These are phyloP conservation scores for Aspergillus japonicus DNA, from an alignment of 2,329 filamentous ascomycete genomes.

Conservation along the genomic window DNA sequence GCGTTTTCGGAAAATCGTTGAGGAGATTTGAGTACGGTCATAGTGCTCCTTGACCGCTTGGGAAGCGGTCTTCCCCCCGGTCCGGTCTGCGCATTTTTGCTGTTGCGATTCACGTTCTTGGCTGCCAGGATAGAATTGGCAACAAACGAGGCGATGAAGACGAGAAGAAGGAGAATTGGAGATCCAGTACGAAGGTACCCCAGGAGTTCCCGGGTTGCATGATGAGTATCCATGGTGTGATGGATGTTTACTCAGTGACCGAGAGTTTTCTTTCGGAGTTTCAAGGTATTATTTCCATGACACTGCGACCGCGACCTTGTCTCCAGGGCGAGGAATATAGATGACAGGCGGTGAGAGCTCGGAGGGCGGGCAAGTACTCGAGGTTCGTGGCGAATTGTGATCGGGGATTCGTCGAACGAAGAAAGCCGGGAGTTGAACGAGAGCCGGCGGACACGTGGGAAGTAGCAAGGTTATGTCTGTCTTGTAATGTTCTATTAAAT, in stretches of 20 bases:
- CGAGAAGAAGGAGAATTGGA: conserved; percentile 62
- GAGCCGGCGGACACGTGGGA: conserved; percentile 20
- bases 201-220: conserved; percentile 45
- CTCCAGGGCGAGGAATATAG: conserved; percentile 8
- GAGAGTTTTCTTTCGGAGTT: conserved; percentile 20
- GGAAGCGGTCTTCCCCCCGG: conserved; percentile 87
- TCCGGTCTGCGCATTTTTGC: conserved; percentile 59
- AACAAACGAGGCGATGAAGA: conserved; percentile 65
- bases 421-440: conserved; percentile 9
- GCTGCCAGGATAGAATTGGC: conserved; percentile 58
- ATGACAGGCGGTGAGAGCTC: conserved; percentile 2
- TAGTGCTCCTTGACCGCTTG: conserved; percentile 55
- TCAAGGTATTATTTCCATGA: conserved; percentile 36
- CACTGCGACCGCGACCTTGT: conserved; percentile 21
- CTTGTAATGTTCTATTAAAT: conserved; percentile 7
- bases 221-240: conserved; percentile 38
- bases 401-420: conserved; percentile 8
- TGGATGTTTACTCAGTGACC: conserved; percentile 22
- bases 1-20: conserved; percentile 64
- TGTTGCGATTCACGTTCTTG: conserved; percentile 47
- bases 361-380: conserved; percentile 6
- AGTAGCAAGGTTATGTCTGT: conserved; percentile 4
- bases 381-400: conserved; percentile 7
- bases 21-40: conserved; percentile 49
- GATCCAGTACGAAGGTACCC: conserved; percentile 57